These are phyloP conservation scores for Adiantum capillusveneris DNA, from an alignment of 75 land plant genomes.

Conservation along the genomic window DNA sequence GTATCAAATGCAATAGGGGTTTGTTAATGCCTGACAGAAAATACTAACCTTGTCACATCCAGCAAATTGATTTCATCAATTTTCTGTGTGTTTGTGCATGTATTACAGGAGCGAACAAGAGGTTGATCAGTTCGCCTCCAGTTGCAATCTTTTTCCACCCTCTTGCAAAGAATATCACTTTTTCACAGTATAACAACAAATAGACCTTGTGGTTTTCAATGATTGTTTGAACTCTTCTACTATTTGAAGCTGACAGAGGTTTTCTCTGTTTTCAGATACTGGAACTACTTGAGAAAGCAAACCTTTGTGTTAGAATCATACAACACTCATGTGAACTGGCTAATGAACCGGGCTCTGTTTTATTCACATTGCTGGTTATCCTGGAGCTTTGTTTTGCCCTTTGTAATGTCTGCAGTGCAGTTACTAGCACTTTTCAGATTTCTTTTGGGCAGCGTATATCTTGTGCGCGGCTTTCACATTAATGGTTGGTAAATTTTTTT, in stretches of 20 bases:
- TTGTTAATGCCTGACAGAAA: too few species aligned
- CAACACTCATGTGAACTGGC: conserved; percentile 69
- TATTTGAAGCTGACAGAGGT: neutral
- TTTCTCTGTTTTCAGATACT: conserved; percentile 50
- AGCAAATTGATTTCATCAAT: too few species aligned
- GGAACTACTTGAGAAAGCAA: conserved; percentile 98
- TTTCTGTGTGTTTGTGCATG: too few species aligned
- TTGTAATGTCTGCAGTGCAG: conserved; percentile 60
- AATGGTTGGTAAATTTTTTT: neutral
- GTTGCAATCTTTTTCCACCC: conserved; percentile 92
- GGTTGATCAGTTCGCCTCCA: conserved; percentile 79
- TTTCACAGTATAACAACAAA: conserved; percentile 35
- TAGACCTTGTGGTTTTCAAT: neutral
- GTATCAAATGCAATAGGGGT: too few species aligned
- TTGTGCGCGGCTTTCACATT: neutral
- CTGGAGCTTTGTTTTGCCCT: conserved; percentile 88
- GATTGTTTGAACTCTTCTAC: conserved; percentile 2
- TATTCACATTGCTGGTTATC: conserved; percentile 82
- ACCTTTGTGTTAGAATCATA: conserved; percentile 96
- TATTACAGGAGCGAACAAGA: conserved; percentile 56
- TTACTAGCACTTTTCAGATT: conserved; percentile 29
- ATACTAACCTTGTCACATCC: too few species aligned
- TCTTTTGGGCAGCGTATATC: conserved; percentile 2
- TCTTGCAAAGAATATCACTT: conserved; percentile 66
- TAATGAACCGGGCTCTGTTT: conserved; percentile 91